Conservation (phyloP, 148 eudicot species). For the Silene conica region DNA sequence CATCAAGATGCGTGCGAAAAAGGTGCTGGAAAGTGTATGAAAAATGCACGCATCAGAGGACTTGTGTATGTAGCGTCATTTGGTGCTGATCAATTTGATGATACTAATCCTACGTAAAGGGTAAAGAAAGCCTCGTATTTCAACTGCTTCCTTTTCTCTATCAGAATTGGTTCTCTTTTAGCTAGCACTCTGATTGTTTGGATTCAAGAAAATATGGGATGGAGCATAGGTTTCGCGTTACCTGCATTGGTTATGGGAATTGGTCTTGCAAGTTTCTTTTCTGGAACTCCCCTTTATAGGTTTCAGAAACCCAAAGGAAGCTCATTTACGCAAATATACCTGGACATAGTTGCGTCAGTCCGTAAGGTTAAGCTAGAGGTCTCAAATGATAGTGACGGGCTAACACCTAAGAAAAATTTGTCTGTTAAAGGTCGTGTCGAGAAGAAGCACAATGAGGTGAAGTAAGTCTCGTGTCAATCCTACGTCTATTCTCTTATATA, state of each 20-base stretch:
- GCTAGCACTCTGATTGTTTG: constrained; percentile 42
- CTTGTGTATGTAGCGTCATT: constrained; percentile 52
- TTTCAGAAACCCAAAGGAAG: constrained; percentile 44
- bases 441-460: constrained; percentile 33
- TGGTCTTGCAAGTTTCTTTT: constrained; percentile 38
- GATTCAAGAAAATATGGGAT: constrained; percentile 46
- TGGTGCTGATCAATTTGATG: constrained; percentile 56
- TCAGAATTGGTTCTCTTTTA: constrained; percentile 40
- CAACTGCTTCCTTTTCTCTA: constrained; percentile 42
- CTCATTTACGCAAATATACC: constrained; percentile 40
- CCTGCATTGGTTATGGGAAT: constrained; percentile 41
- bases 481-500: not conserved
- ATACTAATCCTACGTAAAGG: constrained; percentile 38
- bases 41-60: too few species aligned
- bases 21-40: too few species aligned
- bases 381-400: constrained; percentile 28
- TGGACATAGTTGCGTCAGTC: constrained; percentile 36
- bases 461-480: constrained; percentile 25
- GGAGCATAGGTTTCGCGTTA: constrained; percentile 40
- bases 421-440: constrained; percentile 36
- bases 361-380: constrained; percentile 26
- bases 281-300: constrained; percentile 41
- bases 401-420: constrained; percentile 30
- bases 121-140: constrained; percentile 43
- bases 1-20: too few species aligned